Evolutionary conservation across 2,329 filamentous ascomycete genomes (phyloP).

Genomic region (Ophiostoma novo-ulmi): DNA sequence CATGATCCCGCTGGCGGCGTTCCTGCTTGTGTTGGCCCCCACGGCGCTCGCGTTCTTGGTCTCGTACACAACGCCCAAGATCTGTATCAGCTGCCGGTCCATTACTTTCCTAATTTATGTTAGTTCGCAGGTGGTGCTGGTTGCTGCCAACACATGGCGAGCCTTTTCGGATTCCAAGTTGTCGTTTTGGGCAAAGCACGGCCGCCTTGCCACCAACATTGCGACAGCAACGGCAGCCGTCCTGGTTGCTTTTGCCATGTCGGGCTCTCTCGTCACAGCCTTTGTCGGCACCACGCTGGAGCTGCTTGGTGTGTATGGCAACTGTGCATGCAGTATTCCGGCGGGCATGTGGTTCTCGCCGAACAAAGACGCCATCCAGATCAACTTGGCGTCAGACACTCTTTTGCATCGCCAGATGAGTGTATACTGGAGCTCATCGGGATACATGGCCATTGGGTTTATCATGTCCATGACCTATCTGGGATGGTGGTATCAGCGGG

Average conservation of each 20-base stretch:
- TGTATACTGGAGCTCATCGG: constrained; percentile 11
- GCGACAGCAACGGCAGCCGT: not conserved
- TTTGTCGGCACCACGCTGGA: constrained; percentile 12
- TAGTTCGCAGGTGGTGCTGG: not conserved
- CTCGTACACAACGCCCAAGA: constrained; percentile 14
- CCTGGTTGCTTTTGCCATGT: not conserved
- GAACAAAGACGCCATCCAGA: not conserved
- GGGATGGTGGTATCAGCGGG: constrained; percentile 18
- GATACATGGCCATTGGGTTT: constrained; percentile 14
- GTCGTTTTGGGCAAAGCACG: not conserved
- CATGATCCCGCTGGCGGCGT: constrained; percentile 2
- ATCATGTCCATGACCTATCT: constrained; percentile 17
- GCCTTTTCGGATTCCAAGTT: not conserved
- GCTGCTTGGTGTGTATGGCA: constrained; percentile 13
- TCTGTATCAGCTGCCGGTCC: constrained; percentile 18
- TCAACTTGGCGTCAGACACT: constrained; percentile 16
- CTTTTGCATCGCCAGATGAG: constrained; percentile 17
- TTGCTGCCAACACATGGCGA: constrained; percentile 13
- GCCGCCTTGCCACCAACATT: not conserved
- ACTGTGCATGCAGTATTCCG: constrained; percentile 15
- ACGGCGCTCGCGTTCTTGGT: constrained; percentile 14
- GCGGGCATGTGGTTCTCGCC: constrained; percentile 13
- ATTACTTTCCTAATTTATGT: constrained; percentile 15
- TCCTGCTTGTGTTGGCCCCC: constrained; percentile 12
- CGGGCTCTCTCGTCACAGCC: not conserved